Evolutionary conservation across 2,329 filamentous ascomycete species (phyloP), one percentile per base, ranked within the genome.

Genomic region (Geosmithia flava): DNA sequence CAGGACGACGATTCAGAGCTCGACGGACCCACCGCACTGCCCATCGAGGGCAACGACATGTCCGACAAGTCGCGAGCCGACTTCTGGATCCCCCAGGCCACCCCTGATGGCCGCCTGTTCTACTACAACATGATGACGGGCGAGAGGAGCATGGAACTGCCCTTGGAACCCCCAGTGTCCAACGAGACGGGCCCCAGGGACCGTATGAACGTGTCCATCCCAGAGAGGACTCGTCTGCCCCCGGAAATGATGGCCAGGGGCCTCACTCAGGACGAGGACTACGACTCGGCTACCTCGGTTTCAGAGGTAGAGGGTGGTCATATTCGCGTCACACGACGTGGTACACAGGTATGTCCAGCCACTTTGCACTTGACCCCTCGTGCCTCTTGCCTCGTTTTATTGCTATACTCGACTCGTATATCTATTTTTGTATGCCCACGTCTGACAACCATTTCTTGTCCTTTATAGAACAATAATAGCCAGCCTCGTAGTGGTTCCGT

Each of bases 121-220:
- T 98, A 97, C 68, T 97, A 95, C 75, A 98, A 98, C 65, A 97
- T 91, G 53, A 81, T 96, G 69, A 98, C 93, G 0, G 90, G 91
- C 48, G 88, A 94, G 59, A 94, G 87, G 60, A 94, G 87, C 53
- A 93, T 90, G 80, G 93, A 98, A 62, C 71, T 98, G 51, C 93
- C 93, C 2, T 74, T 98, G 23, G 93, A 98, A 63, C 91, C 91
- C 16, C 90, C 93, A 1, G 81, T 81, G 1, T 87, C 85, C 17
- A 83, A 80, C 53, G 93, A 98, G 66, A 85, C 77, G 48, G 91
- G 91, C 1, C 93, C 93, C 2, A 78, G 85, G 55, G 89, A 97
- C 65, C 83, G 89, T 51, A 90, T 85, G 68, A 91, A 95, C 62
- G 83, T 94, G 52, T 83, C 80, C 59, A 82, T 96, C 48, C 91